Percentiles rank a stretch among this genome's conserved stretches.
Conservation (phyloP, 371 early-diverging fungal genomes). For the Blakeslea trispora region DNA sequence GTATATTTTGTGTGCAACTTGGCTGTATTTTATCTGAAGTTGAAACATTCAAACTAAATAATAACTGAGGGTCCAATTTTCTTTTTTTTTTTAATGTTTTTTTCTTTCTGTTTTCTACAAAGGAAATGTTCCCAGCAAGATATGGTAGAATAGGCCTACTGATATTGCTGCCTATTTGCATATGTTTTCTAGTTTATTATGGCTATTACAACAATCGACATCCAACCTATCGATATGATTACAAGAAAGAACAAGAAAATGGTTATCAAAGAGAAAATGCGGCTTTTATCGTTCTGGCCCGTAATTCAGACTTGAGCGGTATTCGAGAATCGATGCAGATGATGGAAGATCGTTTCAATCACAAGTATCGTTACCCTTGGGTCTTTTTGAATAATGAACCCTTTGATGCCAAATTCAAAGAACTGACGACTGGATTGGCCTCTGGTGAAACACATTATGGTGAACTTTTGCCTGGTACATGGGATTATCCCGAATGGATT, state of each 20-base stretch:
- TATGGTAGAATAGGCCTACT: constrained; percentile 23
- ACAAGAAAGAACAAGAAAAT: constrained; percentile 5
- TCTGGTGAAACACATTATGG: constrained; percentile 58
- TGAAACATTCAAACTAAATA: neutral
- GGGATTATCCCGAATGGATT: constrained; percentile 70
- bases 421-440: constrained; percentile 51
- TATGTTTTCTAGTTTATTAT: constrained; percentile 19
- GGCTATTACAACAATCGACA: constrained; percentile 9
- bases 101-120: neutral
- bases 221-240: constrained; percentile 19
- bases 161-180: constrained; percentile 23
- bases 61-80: neutral
- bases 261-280: constrained; percentile 50
- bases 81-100: constrained; percentile 2
- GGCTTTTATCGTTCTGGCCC: constrained; percentile 56
- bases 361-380: constrained; percentile 75
- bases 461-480: constrained; percentile 62
- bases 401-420: constrained; percentile 58
- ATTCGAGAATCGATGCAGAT: constrained; percentile 64
- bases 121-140: constrained; percentile 25
- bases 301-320: constrained; percentile 73
- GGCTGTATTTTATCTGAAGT: neutral
- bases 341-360: constrained; percentile 78
- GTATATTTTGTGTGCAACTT: neutral
- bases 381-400: constrained; percentile 71